These are phyloP conservation scores for Tylopilus rubrobrunneus DNA, from an alignment of 768 basidiomycete species.

Conservation along the genomic window DNA sequence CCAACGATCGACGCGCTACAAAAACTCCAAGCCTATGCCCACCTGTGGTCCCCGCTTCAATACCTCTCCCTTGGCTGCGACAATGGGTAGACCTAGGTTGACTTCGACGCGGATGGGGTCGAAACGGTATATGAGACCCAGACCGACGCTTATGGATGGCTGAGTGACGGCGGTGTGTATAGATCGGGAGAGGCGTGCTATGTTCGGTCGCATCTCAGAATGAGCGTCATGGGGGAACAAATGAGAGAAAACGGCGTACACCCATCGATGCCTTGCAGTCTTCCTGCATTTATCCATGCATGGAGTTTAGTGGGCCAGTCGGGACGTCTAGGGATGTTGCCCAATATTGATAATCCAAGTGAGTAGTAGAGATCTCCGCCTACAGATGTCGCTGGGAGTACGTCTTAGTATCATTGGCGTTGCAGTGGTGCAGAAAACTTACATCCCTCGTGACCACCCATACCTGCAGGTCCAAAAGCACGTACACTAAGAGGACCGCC, in stretches of 20 bases:
- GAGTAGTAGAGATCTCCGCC: slow-evolving; percentile 85
- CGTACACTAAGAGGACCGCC: slow-evolving; percentile 88
- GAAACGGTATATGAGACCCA: slow-evolving; percentile 81
- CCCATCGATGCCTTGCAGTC: slow-evolving; percentile 57
- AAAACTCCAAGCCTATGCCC: slow-evolving; percentile 77
- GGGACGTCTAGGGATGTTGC: slow-evolving; percentile 64
- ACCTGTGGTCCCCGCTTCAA: slow-evolving; percentile 70
- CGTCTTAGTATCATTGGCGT: neutral
- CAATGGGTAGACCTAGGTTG: slow-evolving; percentile 82
- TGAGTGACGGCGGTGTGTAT: slow-evolving; percentile 15
- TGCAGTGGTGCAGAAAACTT: slow-evolving; percentile 20
- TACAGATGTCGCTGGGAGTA: slow-evolving; percentile 66
- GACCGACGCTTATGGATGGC: slow-evolving; percentile 71
- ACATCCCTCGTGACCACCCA: slow-evolving; percentile 80
- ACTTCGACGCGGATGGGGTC: slow-evolving; percentile 84
- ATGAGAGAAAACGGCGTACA: slow-evolving; percentile 37
- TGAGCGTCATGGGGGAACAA: neutral
- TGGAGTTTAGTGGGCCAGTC: slow-evolving; percentile 88
- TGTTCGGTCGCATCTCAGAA: neutral
- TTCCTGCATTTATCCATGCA: slow-evolving; percentile 76
- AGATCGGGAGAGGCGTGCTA: slow-evolving; percentile 12
- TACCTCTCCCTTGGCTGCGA: slow-evolving; percentile 64
- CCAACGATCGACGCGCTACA: slow-evolving; percentile 35
- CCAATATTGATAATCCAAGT: slow-evolving; percentile 68
- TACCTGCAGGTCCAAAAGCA: slow-evolving; percentile 66